Evolutionary conservation across 352 stramenopile genomes (phyloP).

Genomic region (Elongisporangium senticosum): DNA sequence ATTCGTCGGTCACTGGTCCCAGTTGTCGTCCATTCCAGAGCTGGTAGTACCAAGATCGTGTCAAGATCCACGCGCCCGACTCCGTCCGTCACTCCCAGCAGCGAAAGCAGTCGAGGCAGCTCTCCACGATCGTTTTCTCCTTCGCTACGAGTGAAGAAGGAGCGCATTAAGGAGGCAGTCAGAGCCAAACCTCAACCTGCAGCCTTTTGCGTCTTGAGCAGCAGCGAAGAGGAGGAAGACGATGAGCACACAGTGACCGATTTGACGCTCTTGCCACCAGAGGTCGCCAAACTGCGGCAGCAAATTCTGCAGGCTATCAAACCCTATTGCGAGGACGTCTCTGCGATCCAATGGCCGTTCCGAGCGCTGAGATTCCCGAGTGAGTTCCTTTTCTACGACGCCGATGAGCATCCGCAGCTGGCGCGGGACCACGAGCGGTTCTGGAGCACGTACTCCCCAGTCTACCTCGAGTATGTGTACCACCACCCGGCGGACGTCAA

Average conservation of each 20-base stretch:
- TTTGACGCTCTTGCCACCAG: not conserved
- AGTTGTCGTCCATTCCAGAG: not conserved
- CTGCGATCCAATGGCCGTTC: not conserved
- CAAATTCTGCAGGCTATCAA: not conserved
- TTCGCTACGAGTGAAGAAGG: not conserved
- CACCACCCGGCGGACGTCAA: not conserved
- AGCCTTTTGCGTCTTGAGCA: not conserved
- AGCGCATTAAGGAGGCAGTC: not conserved
- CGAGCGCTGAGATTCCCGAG: conserved; percentile 3
- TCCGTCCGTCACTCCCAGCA: not conserved
- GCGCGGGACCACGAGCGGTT: not conserved
- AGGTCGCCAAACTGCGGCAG: not conserved
- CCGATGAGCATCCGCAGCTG: not conserved
- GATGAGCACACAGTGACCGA: not conserved
- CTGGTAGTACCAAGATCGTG: not conserved
- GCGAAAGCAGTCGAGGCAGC: not conserved
- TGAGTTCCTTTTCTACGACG: conserved; percentile 2
- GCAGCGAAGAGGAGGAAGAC: not conserved
- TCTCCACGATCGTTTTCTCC: not conserved
- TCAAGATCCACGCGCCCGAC: not conserved
- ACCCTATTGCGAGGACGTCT: not conserved
- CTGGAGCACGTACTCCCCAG: not conserved
- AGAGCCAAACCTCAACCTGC: not conserved
- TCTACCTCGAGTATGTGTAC: conserved; percentile 4
- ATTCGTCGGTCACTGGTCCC: not conserved